phyloP scores from a whole-genome alignment of 345 rosid species.

The Lepidium didymum region DNA sequence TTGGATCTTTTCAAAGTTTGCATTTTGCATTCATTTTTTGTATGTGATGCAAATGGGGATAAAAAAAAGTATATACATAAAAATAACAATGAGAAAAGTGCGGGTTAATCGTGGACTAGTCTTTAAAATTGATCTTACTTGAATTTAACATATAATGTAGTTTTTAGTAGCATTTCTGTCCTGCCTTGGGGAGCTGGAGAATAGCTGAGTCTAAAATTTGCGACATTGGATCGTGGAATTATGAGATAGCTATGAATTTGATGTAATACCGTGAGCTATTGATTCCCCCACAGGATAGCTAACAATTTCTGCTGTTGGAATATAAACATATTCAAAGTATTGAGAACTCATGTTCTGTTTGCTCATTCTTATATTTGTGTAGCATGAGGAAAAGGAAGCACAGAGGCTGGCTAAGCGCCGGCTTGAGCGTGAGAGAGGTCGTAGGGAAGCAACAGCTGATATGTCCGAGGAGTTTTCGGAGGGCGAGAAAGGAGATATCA shows the following conservation, averaged over 20 bases:
- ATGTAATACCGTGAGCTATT: not conserved
- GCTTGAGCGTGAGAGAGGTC: constrained; percentile 74
- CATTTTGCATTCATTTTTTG: not conserved
- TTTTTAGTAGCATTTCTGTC: not conserved
- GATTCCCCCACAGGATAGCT: not conserved
- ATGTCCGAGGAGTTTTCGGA: constrained; percentile 91
- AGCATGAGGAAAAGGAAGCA: constrained; percentile 72
- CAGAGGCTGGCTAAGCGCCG: constrained; percentile 71
- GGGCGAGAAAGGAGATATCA: constrained; percentile 70
- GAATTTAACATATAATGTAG: not conserved
- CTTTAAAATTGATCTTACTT: not conserved
- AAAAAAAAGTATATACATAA: not conserved
- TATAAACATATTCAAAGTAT: not conserved
- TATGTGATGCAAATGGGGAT: not conserved
- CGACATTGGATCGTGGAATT: not conserved
- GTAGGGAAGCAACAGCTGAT: constrained; percentile 79
- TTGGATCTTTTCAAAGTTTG: constrained; percentile 2
- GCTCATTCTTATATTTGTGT: constrained; percentile 6
- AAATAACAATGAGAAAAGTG: not conserved
- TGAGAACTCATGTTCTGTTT: not conserved
- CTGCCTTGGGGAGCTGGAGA: not conserved
- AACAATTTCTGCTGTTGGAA: not conserved
- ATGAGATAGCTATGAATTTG: not conserved
- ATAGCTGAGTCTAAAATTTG: not conserved
- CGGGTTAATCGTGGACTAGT: not conserved